phyloP scores from a whole-genome alignment of 192 early-diverging fungal genomes.

The Jimgerdemannia lactiflua region DNA sequence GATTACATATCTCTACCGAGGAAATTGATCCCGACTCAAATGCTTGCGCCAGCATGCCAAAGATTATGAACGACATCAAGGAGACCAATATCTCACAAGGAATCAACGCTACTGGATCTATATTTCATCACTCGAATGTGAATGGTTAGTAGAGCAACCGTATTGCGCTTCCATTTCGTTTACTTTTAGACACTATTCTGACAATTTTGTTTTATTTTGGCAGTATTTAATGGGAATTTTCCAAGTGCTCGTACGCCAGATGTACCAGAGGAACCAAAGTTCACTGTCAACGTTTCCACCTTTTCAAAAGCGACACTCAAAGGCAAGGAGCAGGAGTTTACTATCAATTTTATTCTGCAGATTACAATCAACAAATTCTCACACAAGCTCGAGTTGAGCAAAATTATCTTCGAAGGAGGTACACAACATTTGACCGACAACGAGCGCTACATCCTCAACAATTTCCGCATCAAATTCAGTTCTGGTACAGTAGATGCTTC shows the following conservation, averaged over 20 bases:
- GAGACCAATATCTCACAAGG: too few species aligned
- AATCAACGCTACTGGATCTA: too few species aligned
- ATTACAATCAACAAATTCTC: background rate
- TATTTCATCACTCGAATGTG: too few species aligned
- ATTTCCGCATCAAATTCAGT: background rate
- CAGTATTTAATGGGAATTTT: too few species aligned
- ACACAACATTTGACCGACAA: background rate
- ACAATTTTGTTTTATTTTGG: too few species aligned
- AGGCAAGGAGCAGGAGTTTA: background rate
- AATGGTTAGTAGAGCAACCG: too few species aligned
- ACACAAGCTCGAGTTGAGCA: background rate
- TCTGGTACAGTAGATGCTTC: background rate
- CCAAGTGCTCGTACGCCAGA: background rate
- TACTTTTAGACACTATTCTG: too few species aligned
- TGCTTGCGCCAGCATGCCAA: too few species aligned
- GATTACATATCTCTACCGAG: too few species aligned
- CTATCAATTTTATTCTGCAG: background rate
- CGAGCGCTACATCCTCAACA: background rate
- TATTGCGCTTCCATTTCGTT: too few species aligned
- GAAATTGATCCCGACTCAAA: too few species aligned
- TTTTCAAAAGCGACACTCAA: background rate
- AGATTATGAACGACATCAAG: too few species aligned
- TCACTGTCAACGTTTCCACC: background rate
- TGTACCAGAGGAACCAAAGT: background rate
- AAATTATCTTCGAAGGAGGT: background rate